Base-by-base conservation (phyloP, 768 basidiomycete species). In the Royoungia palumana region DNA sequence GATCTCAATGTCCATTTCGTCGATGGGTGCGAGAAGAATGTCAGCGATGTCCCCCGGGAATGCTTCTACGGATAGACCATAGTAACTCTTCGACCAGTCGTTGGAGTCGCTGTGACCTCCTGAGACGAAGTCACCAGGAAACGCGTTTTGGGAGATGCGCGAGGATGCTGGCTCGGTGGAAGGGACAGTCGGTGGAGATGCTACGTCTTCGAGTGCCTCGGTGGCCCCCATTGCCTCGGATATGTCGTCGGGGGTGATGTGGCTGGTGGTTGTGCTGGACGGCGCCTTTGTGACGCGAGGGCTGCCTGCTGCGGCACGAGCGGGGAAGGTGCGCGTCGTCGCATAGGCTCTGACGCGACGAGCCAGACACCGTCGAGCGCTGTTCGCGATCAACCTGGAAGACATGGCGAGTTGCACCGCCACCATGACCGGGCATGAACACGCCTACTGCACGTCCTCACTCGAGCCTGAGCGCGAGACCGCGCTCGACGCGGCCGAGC, bases 41-140 rank as follows among this genome's bases (percentile, higher is more conserved):
- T 90, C 81, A 0, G 87, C 77, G 51, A 81, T 74, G 44, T 94
- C 89, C 59, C 78, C 82, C 3, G 83, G 60, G 67, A 96, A 97
- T 2, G 94, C 83, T 61, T 83, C 72, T 0, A 75, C 67, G 5
- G 87, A 87, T 24, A 98, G 70, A 0, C 94, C 95, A 52, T 82
- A 72, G 64, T 91, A 98, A 61, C 85, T 87, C 61, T 79, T 85
- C 2, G 89, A 89, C 94, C 94, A 98, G 67, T 98, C 89, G 2
- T 79, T 87, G 37, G 49, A 44, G 21, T 42, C 39, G 24, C 17
- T 28, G 24, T 67, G 57, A 8, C 51, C 47, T 37, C 52, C 63
- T 17, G 61, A 53, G 5, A 49, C 42, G 9, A 67, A 56, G 32
- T 67, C 67, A 5, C 67, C 65, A 2, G 65, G 52, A 21, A 67